Conservation (phyloP, 495 filamentous ascomycete species). For the Penicillium lividum region DNA sequence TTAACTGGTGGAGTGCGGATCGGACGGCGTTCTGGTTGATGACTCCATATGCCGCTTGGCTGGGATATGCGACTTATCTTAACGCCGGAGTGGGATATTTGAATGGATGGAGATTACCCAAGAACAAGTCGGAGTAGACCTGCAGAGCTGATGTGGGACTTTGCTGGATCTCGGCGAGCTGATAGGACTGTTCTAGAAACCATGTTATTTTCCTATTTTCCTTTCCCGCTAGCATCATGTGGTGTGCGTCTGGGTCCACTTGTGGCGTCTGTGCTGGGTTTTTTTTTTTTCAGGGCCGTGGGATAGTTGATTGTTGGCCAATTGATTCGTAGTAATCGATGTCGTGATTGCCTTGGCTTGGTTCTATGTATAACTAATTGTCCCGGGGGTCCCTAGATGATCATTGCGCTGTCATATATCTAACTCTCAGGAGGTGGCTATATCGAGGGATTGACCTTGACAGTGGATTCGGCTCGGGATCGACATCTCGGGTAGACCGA, state of each 20-base stretch:
- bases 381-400: neutral
- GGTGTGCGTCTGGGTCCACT: constrained; percentile 13
- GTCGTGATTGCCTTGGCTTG: neutral
- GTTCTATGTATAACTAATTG: too few relatives aligned
- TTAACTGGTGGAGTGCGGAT: constrained; percentile 75
- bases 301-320: neutral
- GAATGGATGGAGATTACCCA: constrained; percentile 23
- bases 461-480: constrained; percentile 16
- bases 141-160: neutral
- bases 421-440: constrained; percentile 23
- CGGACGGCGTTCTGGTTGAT: constrained; percentile 67
- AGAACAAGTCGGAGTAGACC: constrained; percentile 15
- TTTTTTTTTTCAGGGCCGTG: constrained; percentile 6
- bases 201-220: too few relatives aligned
- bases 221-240: neutral
- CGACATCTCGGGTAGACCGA: constrained; percentile 10
- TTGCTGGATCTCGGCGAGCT: too few relatives aligned
- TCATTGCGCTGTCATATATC: constrained; percentile 16
- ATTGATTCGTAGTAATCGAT: neutral
- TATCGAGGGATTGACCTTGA: neutral
- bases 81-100: constrained; percentile 22
- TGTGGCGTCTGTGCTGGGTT: constrained; percentile 14
- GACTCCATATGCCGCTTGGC: constrained; percentile 78
- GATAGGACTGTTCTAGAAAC: too few relatives aligned
- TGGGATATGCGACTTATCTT: constrained; percentile 63